Evolutionary conservation across 2,329 filamentous ascomycete species (phyloP).

Genomic region (Alternaria rosae): DNA sequence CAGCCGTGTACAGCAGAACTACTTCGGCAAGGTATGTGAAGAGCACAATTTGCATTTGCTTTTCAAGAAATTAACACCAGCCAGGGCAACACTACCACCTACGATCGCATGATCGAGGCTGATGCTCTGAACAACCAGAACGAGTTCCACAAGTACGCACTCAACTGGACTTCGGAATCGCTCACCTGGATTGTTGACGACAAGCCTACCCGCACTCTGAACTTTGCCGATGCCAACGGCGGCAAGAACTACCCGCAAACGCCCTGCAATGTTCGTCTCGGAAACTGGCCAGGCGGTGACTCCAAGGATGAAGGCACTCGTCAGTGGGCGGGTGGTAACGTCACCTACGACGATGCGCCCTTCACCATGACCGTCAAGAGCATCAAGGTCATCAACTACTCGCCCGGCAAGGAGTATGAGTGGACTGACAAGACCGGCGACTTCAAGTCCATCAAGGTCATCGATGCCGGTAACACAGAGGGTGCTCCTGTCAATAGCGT

Average conservation of each 20-base stretch:
- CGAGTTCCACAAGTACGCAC: slow-evolving; percentile 73
- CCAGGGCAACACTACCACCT: slow-evolving; percentile 74
- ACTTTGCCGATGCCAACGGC: slow-evolving; percentile 63
- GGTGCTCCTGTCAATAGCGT: slow-evolving; percentile 41
- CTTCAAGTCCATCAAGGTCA: slow-evolving; percentile 58
- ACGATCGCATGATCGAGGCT: slow-evolving; percentile 72
- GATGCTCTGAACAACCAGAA: slow-evolving; percentile 63
- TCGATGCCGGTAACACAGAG: slow-evolving; percentile 43
- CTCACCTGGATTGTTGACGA: slow-evolving; percentile 77
- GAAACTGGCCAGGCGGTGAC: slow-evolving; percentile 59
- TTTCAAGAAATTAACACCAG: neutral
- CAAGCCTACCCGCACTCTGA: slow-evolving; percentile 68
- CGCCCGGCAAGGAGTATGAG: slow-evolving; percentile 59
- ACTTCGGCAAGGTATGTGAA: slow-evolving; percentile 68
- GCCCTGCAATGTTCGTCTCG: slow-evolving; percentile 66
- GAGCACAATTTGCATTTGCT: slow-evolving; percentile 25
- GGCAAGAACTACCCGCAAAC: slow-evolving; percentile 76
- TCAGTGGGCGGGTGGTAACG: slow-evolving; percentile 70
- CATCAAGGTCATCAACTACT: slow-evolving; percentile 61
- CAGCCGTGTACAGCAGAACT: slow-evolving; percentile 73
- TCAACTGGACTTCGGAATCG: slow-evolving; percentile 72
- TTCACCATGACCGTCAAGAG: slow-evolving; percentile 62
- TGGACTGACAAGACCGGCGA: slow-evolving; percentile 59
- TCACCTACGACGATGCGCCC: slow-evolving; percentile 56
- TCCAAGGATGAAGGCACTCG: slow-evolving; percentile 65